Evolutionary conservation across 352 stramenopile species (phyloP), one percentile per base, ranked within the genome.

Genomic region (Lagenidium sp.): DNA sequence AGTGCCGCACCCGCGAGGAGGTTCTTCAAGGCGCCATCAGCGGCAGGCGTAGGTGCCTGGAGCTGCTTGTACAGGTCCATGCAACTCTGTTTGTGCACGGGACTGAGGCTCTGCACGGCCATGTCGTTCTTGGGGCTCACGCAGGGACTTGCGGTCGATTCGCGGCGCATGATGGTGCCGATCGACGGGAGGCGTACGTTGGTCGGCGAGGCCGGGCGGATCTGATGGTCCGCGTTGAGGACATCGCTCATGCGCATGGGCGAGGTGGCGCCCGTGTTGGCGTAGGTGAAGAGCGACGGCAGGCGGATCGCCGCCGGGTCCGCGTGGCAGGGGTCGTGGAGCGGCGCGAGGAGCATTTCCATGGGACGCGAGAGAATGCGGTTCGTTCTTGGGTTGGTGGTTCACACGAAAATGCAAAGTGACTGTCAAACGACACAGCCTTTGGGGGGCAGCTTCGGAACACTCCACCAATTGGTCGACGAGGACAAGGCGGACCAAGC

Each of bases 21-120:
- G 53, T 60, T 80, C 45, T 63, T 67, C 19, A 78, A 58, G 15
- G 68, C 41, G 39, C 34, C 11, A 35, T 59, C 47, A 2, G 40
- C 43, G 2, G 47, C 44, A 13, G 63, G 61, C 16, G 53, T 57
- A n/a, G n/a, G n/a, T n/a, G n/a, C n/a, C 41, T 65, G 65, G 5
- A 82, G 62, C 40, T 82, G 68, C 44, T 71, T 77, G 58, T 80
- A 80, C 26, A 82, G 50, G 38, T 80, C 60, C 54, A 82, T 77
- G 56, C 60, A 76, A 41, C 36, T 60, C 43, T 77, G 59, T 63
- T 74, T 85, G 26, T 81, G 72, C 18, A 66, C 55, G 0, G 67
- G 69, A 44, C 69, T 81, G 41, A 82, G 61, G 25, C 48, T 65
- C 12, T 49, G 34, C 6, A 43, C 13, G 36, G 48, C 31, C 19